Evolutionary conservation across 345 rosid genomes (phyloP).

Genomic region (Eucalyptus decipiens): DNA sequence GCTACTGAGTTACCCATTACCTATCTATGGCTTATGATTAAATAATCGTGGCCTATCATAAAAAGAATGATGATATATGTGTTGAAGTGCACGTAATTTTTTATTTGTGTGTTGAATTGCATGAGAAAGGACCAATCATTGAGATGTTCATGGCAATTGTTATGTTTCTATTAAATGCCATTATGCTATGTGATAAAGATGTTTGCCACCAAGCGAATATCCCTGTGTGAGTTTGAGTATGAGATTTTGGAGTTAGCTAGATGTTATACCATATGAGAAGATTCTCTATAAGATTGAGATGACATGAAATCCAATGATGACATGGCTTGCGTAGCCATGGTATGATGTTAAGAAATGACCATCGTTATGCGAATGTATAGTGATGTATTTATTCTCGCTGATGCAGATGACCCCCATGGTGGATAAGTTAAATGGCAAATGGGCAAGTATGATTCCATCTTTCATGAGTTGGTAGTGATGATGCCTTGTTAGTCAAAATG

Average conservation of each 20-base stretch:
- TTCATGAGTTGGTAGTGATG: neutral
- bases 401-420: neutral
- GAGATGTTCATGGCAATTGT: neutral
- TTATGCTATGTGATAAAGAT: neutral
- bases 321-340: neutral
- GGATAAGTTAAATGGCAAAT: neutral
- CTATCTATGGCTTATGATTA: neutral
- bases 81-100: neutral
- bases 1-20: no score
- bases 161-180: neutral
- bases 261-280: no score
- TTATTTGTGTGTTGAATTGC: neutral
- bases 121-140: neutral
- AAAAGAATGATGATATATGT: neutral
- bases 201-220: neutral
- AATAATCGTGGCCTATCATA: neutral
- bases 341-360: no score
- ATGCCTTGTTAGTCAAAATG: neutral
- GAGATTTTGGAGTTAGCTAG: neutral
- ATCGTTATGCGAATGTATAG: neutral
- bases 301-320: neutral
- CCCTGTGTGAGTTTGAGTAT: no score
- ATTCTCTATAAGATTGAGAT: neutral
- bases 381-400: no score
- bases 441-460: neutral